Base-by-base conservation (phyloP, 2,329 filamentous ascomycete species). In the Aplosporella prunicola region DNA sequence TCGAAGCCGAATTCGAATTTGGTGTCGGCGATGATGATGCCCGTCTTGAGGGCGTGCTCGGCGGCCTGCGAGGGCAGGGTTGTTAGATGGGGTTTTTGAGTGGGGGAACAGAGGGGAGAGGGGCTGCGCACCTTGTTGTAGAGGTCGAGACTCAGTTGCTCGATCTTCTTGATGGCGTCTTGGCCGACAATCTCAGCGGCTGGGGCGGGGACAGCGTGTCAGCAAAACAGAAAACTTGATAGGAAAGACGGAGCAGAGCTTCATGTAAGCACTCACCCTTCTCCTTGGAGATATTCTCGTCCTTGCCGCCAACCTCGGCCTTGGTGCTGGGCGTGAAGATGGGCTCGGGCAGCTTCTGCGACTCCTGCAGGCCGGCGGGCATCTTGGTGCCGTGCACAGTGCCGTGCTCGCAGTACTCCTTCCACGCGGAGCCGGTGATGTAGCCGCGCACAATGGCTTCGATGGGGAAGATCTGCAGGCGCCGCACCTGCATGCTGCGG, bases 371-470 rank as follows among this genome's bases (percentile, higher is more conserved):
- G 1, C 83, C 85, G 3, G 67, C 60, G 1, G 80, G 74, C 47
- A 86, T 68, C 11, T 69, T 54, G 47, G 88, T 79, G 15, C 85
- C 84, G 61, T 93, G 84, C 11, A 93, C 81, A 2, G 85, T 93
- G 35, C 83, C 82, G 14, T 63, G 69, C 46, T 72, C 69, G 55
- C 75, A 65, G 65, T 91, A 84, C 64, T 93, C 86, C 25, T 70
- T 70, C 81, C 84, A 93, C 0, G 83, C 86, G 30, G 78, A 82
- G 28, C 87, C 87, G 5, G 87, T 87, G 55, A 94, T 78, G 65
- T 93, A 93, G 47, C 87, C 87, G 41, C 86, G 78, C n/a, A 93
- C 83, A 44, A 89, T 89, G 28, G 78, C 82, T 62, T 89, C 83
- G 45, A 93, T 69, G 16, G 83, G 82, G 42, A 93, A 76, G 45